Evolutionary conservation across 208 protist genomes (phyloP), one percentile per base, ranked within the genome.

Genomic region (Trypanosoma cruzi): DNA sequence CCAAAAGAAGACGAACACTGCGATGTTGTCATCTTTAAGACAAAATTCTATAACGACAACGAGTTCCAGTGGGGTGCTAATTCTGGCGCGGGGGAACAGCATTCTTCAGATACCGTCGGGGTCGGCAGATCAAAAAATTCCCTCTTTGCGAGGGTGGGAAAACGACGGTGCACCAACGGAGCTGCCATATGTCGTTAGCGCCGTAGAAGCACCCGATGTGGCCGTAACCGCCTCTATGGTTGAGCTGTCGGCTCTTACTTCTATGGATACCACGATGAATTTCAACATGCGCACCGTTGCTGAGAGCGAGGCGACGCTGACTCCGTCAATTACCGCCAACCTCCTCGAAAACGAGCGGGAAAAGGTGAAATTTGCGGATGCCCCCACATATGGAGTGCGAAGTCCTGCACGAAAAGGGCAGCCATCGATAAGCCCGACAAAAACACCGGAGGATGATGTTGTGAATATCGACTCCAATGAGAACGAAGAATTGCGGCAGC

Each of bases 221-320:
- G 16, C 42, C 52, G 63, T 68, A 6, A 76, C 65, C 53, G 20
- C 71, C 29, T 86, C 80, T 6, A 66, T 75, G n/a, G 74, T 92
- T 32, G 82, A 92, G 29, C 78, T 92, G 18, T 89, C 83, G 10
- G 86, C 75, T 24, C 55, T 89, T 42, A 89, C 86, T 18, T 71
- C 68, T 29, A 16, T 72, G 18, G 72, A 75, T 0, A 69, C 70
- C 0, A 44, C 24, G 24, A 8, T 37, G 20, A 54, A 36, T 42
- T 46, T 68, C 22, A 68, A 56, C 14, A 34, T 55, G 6, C 34
- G 28, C 44, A 59, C 63, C 8, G 18, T 71, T n/a, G n/a, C 18
- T 2, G 46, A 65, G n/a, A 57, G 56, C 16, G 63, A 63, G 22
- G 61, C 56, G 24, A 34, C 40, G 1, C 22, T 66, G 53, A 49